Conservation (phyloP, 2,329 filamentous ascomycete species). For the Colletotrichum lindemuthianum region DNA sequence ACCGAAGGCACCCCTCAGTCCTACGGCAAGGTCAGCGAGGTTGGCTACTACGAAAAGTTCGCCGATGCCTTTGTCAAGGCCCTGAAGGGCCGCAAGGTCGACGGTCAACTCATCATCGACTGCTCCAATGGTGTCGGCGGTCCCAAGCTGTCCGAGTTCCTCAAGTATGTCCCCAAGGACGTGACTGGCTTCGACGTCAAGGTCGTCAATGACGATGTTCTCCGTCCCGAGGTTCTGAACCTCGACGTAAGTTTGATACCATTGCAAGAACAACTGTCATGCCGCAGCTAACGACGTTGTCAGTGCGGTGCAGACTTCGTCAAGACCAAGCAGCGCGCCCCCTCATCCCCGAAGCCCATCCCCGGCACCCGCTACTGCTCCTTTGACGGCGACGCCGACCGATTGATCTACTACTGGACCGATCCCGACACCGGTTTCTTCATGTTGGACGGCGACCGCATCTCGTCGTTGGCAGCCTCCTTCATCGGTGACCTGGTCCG, state of each 20-base stretch:
- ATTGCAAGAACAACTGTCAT: background rate
- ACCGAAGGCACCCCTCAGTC: conserved; percentile 87
- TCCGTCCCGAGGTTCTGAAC: conserved; percentile 90
- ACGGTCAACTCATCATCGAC: conserved; percentile 84
- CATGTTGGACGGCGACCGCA: conserved; percentile 95
- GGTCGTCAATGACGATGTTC: conserved; percentile 91
- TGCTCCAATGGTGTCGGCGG: conserved; percentile 97
- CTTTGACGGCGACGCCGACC: conserved; percentile 94
- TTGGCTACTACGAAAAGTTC: conserved; percentile 95
- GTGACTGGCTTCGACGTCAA: conserved; percentile 81
- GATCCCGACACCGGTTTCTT: conserved; percentile 86
- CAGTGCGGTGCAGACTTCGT: conserved; percentile 96
- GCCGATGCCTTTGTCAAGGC: conserved; percentile 84
- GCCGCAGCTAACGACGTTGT: background rate
- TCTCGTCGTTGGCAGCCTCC: conserved; percentile 90
- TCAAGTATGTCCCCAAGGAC: conserved; percentile 81
- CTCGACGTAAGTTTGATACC: conserved; percentile 71
- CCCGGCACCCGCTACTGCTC: conserved; percentile 86
- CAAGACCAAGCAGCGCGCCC: conserved; percentile 94
- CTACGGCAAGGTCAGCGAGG: conserved; percentile 89
- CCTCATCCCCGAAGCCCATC: conserved; percentile 81
- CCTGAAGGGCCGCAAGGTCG: conserved; percentile 79
- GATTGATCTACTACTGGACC: conserved; percentile 93
- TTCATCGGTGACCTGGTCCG: conserved; percentile 92
- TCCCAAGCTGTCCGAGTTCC: conserved; percentile 85